Base-by-base conservation (phyloP, 805 yeast genomes). In the Metschnikowia peoriensis region DNA sequence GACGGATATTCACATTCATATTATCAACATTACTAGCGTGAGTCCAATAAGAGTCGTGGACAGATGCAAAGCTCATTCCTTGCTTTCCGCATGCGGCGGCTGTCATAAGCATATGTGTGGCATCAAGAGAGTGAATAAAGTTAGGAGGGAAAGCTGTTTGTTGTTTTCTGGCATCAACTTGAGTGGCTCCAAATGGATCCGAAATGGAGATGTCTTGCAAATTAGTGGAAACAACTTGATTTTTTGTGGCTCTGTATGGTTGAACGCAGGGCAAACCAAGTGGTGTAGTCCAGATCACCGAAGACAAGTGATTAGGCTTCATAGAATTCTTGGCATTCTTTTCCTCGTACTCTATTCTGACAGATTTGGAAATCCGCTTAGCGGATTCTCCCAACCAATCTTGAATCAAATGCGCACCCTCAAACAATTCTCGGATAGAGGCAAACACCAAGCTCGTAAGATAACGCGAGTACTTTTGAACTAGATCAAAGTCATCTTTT, bases 261-360 rank as follows among this genome's bases (percentile, higher is more conserved):
- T 94, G 99, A 16, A 94, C 99, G 66, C 96, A 91, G 1, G 98
- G 97, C 55, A 94, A 75, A 4, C 97, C 97, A 39, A 93, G 71
- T 1, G 99, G 98, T 0, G 98, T 87, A 0, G 99, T 94, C 99
- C 99, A 94, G 60, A 94, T 90, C 7, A 94, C 97, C 5, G 96
- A 83, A 1, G 96, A 83, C 79, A 89, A 81, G 62, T 82, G 86
- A 52, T 81, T 84, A 5, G 86, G 86, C 49, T 78, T 80, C 28
- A 72, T 72, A 28, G 73, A 67, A 53, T 75, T 68, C 16, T 55
- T 55, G 14, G 65, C 63, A 22, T 45, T 44, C 37, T 56, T 57
- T 38, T 76, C 77, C 38, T 80, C 85, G 44, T 81, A 73, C 60
- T 86, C 92, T 12, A 88, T 68, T 44, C 93, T 78, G 15, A 89